Base-by-base conservation (phyloP, 2,329 filamentous ascomycete genomes). In the Aspergillus unguis region DNA sequence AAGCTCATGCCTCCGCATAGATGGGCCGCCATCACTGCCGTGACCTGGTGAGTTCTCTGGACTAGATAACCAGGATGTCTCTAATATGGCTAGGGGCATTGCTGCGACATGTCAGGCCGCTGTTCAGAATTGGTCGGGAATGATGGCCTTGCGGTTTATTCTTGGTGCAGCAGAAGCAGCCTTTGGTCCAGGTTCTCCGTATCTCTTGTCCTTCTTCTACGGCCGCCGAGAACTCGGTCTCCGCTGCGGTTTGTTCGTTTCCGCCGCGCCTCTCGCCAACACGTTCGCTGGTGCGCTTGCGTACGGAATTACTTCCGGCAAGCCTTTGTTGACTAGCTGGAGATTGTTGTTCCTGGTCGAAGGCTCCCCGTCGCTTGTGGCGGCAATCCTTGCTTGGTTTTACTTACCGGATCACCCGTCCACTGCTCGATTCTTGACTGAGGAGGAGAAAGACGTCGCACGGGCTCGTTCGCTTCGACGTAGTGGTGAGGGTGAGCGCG, bases 221-320 rank as follows among this genome's bases (percentile, higher is more conserved):
- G 75, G 80, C 6, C 72, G 82, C 10, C 72, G 80, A 33, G 80
- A 81, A 58, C 68, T 84, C 9, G 82, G 82, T 31, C 71, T 83
- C 29, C 72, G 82, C 3, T 77, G 77, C 47, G 82, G 81, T 2
- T 64, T 85, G 25, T 85, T 84, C 57, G 59, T 79, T 9, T 73
- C 75, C 23, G 74, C 75, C 0, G 84, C 85, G 0, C 85, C 85
- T 1, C 78, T 95, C 3, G 90, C 90, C 1, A 94, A 89, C 38
- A 86, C 85, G 1, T 92, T 95, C 65, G 88, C 90, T 0, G 85
- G 85, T 2, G 84, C 83, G 3, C 72, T 86, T 5, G 84, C 84
- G 1, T 86, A 84, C 53, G 82, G 79, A 4, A 86, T 88, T 64
- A 84, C 83, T 6, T 80, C 81, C 28, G 82, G 84, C 9, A 75